phyloP scores from a whole-genome alignment of 1,284 basidiomycete genomes.

The Sphaerobolus stellatus region DNA sequence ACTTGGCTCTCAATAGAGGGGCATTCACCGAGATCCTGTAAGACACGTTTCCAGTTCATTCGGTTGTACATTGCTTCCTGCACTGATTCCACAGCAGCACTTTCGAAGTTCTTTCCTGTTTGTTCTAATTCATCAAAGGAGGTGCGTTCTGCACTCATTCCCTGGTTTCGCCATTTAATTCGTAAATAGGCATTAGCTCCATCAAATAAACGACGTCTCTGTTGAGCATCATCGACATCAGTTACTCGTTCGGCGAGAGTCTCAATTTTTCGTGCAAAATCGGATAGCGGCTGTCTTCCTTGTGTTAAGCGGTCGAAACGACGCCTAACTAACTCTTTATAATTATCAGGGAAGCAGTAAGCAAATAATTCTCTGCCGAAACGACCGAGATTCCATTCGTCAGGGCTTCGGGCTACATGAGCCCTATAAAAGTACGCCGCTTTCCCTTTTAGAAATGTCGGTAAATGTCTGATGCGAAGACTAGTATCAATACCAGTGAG shows the following conservation, averaged over 20 bases:
- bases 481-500: background rate
- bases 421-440: slow-evolving; percentile 42
- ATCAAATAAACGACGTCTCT: background rate
- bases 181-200: background rate
- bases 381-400: slow-evolving; percentile 19
- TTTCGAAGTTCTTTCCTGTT: background rate
- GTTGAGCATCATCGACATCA: background rate
- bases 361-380: slow-evolving; percentile 42
- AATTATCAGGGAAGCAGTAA: slow-evolving; percentile 44
- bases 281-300: background rate
- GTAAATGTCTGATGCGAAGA: background rate
- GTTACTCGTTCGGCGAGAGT: background rate
- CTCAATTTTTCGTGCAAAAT: background rate
- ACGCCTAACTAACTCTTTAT: slow-evolving; percentile 21
- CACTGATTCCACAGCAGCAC: too few species aligned
- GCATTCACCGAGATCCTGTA: too few species aligned
- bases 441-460: slow-evolving; percentile 29
- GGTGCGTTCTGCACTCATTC: background rate
- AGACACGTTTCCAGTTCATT: background rate
- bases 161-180: background rate
- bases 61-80: background rate
- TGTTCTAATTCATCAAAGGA: background rate
- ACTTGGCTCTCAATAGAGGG: too few species aligned
- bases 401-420: slow-evolving; percentile 27
- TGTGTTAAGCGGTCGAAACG: slow-evolving; percentile 20